Percentiles rank a stretch among this genome's conserved stretches.
These are phyloP conservation scores for Ambrosiella cleistominuta DNA, from an alignment of 2,329 filamentous ascomycete genomes.

Conservation along the genomic window DNA sequence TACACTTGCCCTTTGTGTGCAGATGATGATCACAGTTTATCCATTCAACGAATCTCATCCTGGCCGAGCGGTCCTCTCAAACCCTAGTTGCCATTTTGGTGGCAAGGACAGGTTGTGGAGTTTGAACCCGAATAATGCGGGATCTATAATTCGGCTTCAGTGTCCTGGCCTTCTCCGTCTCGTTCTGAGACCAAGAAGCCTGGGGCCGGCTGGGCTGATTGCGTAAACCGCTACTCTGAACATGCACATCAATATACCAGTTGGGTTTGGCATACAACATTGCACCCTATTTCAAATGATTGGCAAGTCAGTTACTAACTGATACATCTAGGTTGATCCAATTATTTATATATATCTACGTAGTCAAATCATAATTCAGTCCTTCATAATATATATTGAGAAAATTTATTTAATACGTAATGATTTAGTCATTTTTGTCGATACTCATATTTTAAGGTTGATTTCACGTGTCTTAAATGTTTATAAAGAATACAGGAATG, in stretches of 20 bases:
- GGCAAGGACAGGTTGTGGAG: constrained; percentile 62
- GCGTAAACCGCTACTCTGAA: constrained; percentile 55
- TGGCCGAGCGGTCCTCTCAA: constrained; percentile 56
- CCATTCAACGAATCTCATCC: constrained; percentile 54
- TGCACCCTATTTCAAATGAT: not conserved
- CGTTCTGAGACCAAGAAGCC: constrained; percentile 26
- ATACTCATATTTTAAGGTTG: too few species aligned
- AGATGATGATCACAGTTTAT: constrained; percentile 43
- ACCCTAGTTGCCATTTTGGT: constrained; percentile 36
- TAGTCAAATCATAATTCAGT: too few species aligned
- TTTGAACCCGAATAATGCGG: constrained; percentile 24
- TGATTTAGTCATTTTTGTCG: too few species aligned
- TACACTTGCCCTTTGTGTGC: not conserved
- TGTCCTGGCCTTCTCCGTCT: constrained; percentile 21
- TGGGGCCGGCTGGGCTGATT: constrained; percentile 42
- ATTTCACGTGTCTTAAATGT: too few species aligned
- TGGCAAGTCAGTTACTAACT: too few species aligned
- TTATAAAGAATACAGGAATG: too few species aligned
- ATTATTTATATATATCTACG: too few species aligned
- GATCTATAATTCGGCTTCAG: constrained; percentile 43
- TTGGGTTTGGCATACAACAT: not conserved
- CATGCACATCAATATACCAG: not conserved
- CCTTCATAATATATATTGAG: too few species aligned
- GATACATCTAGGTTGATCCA: too few species aligned
- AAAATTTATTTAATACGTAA: too few species aligned